These are phyloP conservation scores for Celoporthe dispersa DNA, from an alignment of 2,329 filamentous ascomycete species.

Conservation along the genomic window DNA sequence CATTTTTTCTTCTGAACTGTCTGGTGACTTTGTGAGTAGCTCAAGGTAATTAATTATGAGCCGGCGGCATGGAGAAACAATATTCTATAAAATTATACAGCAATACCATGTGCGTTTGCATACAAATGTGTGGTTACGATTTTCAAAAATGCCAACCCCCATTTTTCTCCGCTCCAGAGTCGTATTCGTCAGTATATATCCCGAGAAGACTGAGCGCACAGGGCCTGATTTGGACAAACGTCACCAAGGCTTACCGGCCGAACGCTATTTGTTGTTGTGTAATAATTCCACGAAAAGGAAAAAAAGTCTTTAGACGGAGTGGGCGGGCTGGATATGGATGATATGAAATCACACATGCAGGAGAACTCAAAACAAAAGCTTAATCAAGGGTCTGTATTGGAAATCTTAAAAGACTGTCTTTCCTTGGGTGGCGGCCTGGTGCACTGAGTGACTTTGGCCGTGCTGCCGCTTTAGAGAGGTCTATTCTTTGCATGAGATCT, in stretches of 20 bases:
- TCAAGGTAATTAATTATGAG: no score
- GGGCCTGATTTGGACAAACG: not conserved
- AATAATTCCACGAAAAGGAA: not conserved
- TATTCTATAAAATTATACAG: not conserved
- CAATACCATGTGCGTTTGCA: not conserved
- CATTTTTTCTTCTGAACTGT: no score
- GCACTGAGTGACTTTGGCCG: not conserved
- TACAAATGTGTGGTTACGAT: not conserved
- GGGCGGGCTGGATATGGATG: not conserved
- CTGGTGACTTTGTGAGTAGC: not conserved
- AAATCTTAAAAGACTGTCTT: not conserved
- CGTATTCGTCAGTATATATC: constrained; percentile 10
- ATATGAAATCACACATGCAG: not conserved
- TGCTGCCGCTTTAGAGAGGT: not conserved
- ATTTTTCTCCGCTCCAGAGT: constrained; percentile 6
- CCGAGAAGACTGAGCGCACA: constrained; percentile 5
- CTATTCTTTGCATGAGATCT: not conserved
- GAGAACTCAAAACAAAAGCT: not conserved
- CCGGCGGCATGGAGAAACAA: not conserved
- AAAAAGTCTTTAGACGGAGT: not conserved
- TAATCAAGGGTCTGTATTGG: not conserved
- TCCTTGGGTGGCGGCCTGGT: not conserved
- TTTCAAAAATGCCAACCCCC: not conserved
- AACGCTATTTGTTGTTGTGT: not conserved
- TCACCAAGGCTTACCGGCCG: not conserved